Evolutionary conservation across 306 rosid genomes (phyloP).

Genomic region (Pterocarpus macrocarpus): DNA sequence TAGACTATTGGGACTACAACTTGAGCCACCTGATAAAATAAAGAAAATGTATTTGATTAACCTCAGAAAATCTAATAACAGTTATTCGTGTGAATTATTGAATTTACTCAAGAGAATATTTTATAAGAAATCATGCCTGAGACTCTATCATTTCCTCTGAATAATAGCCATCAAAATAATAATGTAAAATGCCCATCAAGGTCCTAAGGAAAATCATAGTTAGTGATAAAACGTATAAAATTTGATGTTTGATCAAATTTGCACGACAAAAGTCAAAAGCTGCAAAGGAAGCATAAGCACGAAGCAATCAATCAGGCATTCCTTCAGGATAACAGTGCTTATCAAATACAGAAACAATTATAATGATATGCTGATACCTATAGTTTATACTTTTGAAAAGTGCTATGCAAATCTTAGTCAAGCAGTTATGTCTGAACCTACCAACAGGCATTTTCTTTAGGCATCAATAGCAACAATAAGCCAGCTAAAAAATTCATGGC

Average conservation of each 20-base stretch:
- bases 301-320: slow-evolving; percentile 37
- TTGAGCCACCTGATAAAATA: slow-evolving; percentile 88
- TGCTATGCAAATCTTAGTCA: slow-evolving; percentile 30
- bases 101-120: slow-evolving; percentile 36
- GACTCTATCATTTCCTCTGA: slow-evolving; percentile 99
- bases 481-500: slow-evolving; percentile 99
- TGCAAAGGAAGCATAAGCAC: slow-evolving; percentile 26
- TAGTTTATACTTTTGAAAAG: slow-evolving; percentile 20
- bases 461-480: slow-evolving; percentile 93
- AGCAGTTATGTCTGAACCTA: slow-evolving; percentile 52
- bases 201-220: slow-evolving; percentile 66
- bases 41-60: slow-evolving; percentile 44
- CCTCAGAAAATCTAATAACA: slow-evolving; percentile 30
- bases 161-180: slow-evolving; percentile 99
- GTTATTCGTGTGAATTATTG: slow-evolving; percentile 16
- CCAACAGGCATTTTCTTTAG: slow-evolving; percentile 99
- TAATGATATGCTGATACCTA: slow-evolving; percentile 11
- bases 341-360: slow-evolving; percentile 18
- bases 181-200: slow-evolving; percentile 91
- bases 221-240: no score
- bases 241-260: background rate
- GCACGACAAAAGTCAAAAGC: slow-evolving; percentile 29
- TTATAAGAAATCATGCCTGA: slow-evolving; percentile 71
- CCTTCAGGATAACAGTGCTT: slow-evolving; percentile 38
- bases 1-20: no score